Evolutionary conservation across 2,329 filamentous ascomycete genomes (phyloP).

Genomic region (Calonectria multiphialidica): DNA sequence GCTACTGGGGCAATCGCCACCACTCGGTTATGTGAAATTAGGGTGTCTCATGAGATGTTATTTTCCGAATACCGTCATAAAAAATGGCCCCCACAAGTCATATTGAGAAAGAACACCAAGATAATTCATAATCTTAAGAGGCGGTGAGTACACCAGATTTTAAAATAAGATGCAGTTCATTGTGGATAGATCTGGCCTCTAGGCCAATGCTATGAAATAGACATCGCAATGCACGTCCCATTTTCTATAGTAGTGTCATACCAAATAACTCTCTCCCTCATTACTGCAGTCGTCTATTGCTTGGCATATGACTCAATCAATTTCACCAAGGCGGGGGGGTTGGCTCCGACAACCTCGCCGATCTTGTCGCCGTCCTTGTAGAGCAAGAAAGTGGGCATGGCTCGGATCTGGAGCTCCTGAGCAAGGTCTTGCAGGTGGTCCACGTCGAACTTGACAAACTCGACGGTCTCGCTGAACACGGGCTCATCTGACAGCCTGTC

Average conservation of each 20-base stretch:
- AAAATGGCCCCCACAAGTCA: not conserved
- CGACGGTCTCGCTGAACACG: slow-evolving; percentile 66
- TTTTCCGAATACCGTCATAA: too few relatives aligned
- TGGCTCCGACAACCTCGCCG: slow-evolving; percentile 83
- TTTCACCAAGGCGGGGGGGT: slow-evolving; percentile 61
- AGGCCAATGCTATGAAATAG: not conserved
- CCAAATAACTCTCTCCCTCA: not conserved
- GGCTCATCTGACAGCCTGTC: slow-evolving; percentile 50
- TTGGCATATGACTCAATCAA: slow-evolving; percentile 32
- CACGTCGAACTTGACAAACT: slow-evolving; percentile 93
- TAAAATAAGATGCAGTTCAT: not conserved
- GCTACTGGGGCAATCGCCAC: too few relatives aligned
- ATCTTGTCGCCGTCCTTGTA: slow-evolving; percentile 85
- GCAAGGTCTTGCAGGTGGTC: slow-evolving; percentile 83
- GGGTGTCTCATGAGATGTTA: too few relatives aligned
- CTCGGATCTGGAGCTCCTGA: slow-evolving; percentile 82
- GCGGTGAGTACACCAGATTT: not conserved
- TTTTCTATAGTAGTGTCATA: not conserved
- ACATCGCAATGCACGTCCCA: not conserved
- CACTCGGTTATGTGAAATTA: too few relatives aligned
- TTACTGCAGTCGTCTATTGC: not conserved
- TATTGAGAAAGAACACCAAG: not conserved
- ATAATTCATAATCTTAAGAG: not conserved
- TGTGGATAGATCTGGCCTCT: not conserved
- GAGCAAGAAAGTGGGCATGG: slow-evolving; percentile 92